These are phyloP conservation scores for Malus hybrid DNA, from an alignment of 331 rosid genomes.

Conservation along the genomic window DNA sequence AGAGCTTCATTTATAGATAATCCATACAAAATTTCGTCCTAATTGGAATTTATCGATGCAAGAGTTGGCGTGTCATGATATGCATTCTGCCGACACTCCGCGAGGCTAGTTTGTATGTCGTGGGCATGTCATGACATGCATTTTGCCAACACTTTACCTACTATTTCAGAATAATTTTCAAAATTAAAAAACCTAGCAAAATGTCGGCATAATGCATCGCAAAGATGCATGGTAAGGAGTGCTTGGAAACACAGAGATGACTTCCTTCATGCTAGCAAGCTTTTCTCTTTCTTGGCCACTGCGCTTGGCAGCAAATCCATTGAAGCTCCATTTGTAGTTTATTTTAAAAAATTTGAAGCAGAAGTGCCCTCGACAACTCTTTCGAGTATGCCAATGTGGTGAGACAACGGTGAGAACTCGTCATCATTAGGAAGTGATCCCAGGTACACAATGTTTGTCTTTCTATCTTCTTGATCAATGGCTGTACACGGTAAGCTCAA, in stretches of 20 bases:
- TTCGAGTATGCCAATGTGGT: conserved; percentile 24
- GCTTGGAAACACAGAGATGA: conserved; percentile 33
- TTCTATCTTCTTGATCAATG: background rate
- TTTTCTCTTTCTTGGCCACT: conserved; percentile 14
- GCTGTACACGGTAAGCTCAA: background rate
- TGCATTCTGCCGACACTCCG: too few relatives aligned
- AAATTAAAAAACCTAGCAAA: too few relatives aligned
- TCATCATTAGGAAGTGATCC: conserved; percentile 17
- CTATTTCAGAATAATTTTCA: too few relatives aligned
- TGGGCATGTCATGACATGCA: too few relatives aligned
- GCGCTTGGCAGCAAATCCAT: conserved; percentile 36
- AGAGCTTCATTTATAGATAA: too few relatives aligned
- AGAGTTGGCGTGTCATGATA: too few relatives aligned
- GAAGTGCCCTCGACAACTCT: background rate
- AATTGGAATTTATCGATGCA: too few relatives aligned
- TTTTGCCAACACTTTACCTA: too few relatives aligned
- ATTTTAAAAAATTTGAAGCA: background rate
- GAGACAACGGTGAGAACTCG: conserved; percentile 20
- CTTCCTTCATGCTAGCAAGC: conserved; percentile 14
- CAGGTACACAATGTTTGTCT: conserved; percentile 22
- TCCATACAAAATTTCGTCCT: too few relatives aligned
- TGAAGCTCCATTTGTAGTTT: conserved; percentile 36
- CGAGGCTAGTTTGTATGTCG: too few relatives aligned
- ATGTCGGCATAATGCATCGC: too few relatives aligned
- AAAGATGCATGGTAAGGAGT: background rate